Percentiles rank a stretch among this genome's conserved stretches.
Evolutionary conservation across 495 filamentous ascomycete genomes (phyloP).

Genomic region (Aeminium ludgeri): DNA sequence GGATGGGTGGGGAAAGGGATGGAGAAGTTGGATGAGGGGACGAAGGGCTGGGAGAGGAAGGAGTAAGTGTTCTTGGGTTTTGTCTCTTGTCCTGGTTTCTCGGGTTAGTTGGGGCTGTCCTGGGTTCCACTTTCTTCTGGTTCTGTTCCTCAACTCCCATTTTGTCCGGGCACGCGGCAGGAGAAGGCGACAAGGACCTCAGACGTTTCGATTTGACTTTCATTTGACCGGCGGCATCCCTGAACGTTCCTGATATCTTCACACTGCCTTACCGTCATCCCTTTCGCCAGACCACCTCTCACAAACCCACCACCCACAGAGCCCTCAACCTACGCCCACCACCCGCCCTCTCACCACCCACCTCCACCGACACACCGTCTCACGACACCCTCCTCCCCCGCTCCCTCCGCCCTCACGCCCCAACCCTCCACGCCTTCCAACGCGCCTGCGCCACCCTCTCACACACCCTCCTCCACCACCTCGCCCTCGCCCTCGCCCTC

Average conservation of each 20-base stretch:
- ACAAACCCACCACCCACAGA: constrained; percentile 29
- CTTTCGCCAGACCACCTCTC: constrained; percentile 1
- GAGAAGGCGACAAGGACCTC: no score
- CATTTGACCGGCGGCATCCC: no score
- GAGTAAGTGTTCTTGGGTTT: constrained; percentile 2
- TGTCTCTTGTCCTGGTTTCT: not conserved
- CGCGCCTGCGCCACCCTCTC: constrained; percentile 57
- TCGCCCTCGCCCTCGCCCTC: constrained; percentile 31
- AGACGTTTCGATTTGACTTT: no score
- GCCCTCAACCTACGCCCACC: constrained; percentile 83
- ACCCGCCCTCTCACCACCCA: constrained; percentile 52
- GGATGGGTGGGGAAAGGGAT: constrained; percentile 83
- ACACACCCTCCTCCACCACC: constrained; percentile 50
- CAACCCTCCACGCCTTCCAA: constrained; percentile 47
- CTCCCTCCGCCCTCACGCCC: constrained; percentile 41
- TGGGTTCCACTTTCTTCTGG: no score
- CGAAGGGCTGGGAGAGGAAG: constrained; percentile 58
- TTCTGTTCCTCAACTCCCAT: no score
- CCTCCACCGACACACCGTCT: constrained; percentile 70
- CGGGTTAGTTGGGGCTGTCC: no score
- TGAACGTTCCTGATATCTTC: no score
- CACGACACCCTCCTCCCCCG: constrained; percentile 58
- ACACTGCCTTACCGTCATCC: not conserved
- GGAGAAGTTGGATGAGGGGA: constrained; percentile 73
- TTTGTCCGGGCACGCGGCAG: no score